Base-by-base conservation (phyloP, 257 asterid genomes). In the Primulina tabacum region DNA sequence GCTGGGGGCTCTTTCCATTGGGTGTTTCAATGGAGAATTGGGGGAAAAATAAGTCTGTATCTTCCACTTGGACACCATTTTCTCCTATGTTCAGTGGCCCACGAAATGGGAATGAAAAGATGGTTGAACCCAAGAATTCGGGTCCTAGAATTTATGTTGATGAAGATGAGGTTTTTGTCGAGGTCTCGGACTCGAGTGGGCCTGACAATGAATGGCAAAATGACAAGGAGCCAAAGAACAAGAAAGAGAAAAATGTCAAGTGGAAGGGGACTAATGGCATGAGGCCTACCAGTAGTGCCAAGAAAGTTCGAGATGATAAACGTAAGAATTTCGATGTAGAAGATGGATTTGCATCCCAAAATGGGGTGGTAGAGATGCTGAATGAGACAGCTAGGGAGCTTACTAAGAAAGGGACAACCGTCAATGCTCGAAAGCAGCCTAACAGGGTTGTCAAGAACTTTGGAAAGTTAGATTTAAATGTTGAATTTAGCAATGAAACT, bases 1-100 rank as follows among this genome's bases (percentile, higher is more conserved):
- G 91, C 71, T 91, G 97, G 97, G 96, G 92, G 9, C 75, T 77
- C 77, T 60, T 87, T 60, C 96, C 96, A 2, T 21, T 91, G 56
- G 96, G 92, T 2, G 73, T 82, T 47, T 79, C 92, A 0, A 77
- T 74, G 82, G 82, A 68, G 33, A 33, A 71, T 65, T 80, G 79
- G 82, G 73, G 79, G 81, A 88, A 74, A 73, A 71, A 75, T 43
- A 74, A 67, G 55, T 77, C 69, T 14, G 63, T 66, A 67, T 75
- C 76, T 68, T 68, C 85, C 0, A 28, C 64, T 43, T 88, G 95
- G 92, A 62, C 90, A 6, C 95, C 96, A 0, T 89, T 89, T 82
- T 83, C 92, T 0, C 92, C 96, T n/a, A 85, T 89, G 89, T 86
- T 81, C 77, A 77, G 63, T 65, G 73, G 71, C 61, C 83, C 89